These are phyloP conservation scores for Hymenoscyphus fructigenus DNA, from an alignment of 2,329 filamentous ascomycete genomes.

Conservation along the genomic window DNA sequence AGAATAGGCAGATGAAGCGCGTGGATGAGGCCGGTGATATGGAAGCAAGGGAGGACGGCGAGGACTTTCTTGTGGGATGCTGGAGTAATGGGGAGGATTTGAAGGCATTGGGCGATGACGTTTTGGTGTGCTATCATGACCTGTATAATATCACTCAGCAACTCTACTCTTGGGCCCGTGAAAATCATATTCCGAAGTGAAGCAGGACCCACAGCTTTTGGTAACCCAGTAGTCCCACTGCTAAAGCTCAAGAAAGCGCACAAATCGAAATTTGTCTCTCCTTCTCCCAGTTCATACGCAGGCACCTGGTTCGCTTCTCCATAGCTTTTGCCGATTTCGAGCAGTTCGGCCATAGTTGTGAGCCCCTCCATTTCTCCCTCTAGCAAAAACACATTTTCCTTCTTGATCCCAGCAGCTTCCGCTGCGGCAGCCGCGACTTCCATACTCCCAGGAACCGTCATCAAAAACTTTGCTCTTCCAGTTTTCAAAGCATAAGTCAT, in stretches of 20 bases:
- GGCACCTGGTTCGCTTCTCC: constrained; percentile 45
- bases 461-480: constrained; percentile 54
- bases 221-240: constrained; percentile 60
- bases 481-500: constrained; percentile 64
- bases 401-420: constrained; percentile 51
- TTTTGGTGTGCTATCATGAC: constrained; percentile 39
- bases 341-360: constrained; percentile 44
- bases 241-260: constrained; percentile 49
- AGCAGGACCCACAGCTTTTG: constrained; percentile 39
- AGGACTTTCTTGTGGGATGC: constrained; percentile 65
- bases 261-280: constrained; percentile 55
- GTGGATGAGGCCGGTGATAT: constrained; percentile 59
- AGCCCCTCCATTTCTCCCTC: constrained; percentile 53
- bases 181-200: neutral
- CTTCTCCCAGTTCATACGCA: constrained; percentile 49
- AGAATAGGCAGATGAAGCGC: constrained; percentile 61
- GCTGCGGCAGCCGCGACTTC: constrained; percentile 55
- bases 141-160: constrained; percentile 4
- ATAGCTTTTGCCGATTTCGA: constrained; percentile 36
- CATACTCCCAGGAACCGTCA: constrained; percentile 55
- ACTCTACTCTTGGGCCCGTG: constrained; percentile 14
- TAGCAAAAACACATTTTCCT: constrained; percentile 54
- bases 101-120: constrained; percentile 47
- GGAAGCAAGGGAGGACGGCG: constrained; percentile 60
- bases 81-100: constrained; percentile 53